phyloP scores from a whole-genome alignment of 1,284 basidiomycete species.

The Athelia sp. region DNA sequence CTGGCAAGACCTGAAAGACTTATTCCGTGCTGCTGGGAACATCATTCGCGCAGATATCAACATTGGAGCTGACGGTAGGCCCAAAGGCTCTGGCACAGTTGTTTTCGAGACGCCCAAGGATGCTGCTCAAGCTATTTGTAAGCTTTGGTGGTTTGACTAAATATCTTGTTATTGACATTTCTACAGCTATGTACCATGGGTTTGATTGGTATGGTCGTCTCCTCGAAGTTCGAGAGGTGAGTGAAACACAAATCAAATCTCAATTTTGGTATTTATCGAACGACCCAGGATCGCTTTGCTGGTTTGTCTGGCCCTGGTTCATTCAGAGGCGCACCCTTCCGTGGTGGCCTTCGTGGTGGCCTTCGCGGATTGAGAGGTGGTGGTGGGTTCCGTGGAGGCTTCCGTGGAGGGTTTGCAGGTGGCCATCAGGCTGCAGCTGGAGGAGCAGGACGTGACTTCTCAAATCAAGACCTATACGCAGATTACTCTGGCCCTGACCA shows the following conservation, averaged over 20 bases:
- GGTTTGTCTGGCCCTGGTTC: slow-evolving; percentile 66
- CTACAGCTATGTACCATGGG: slow-evolving; percentile 85
- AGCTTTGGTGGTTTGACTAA: slow-evolving; percentile 22
- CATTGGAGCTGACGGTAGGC: slow-evolving; percentile 85
- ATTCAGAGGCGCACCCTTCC: slow-evolving; percentile 47
- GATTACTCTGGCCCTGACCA: slow-evolving; percentile 79
- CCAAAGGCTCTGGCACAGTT: slow-evolving; percentile 93
- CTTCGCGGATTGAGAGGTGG: slow-evolving; percentile 36
- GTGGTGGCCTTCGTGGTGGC: slow-evolving; percentile 48
- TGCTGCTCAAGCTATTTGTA: slow-evolving; percentile 87
- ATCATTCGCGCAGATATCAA: slow-evolving; percentile 95
- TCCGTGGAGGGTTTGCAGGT: slow-evolving; percentile 58
- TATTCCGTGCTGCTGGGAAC: slow-evolving; percentile 92
- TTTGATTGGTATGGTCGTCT: slow-evolving; percentile 92
- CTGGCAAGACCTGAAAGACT: slow-evolving; percentile 98
- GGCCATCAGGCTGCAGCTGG: slow-evolving; percentile 53
- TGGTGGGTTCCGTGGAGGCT: slow-evolving; percentile 42
- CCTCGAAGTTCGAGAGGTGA: slow-evolving; percentile 88
- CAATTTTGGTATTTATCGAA: slow-evolving; percentile 47
- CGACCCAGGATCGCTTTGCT: slow-evolving; percentile 57
- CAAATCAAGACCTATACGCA: slow-evolving; percentile 74
- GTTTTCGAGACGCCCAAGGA: slow-evolving; percentile 91
- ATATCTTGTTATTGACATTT: slow-evolving; percentile 1
- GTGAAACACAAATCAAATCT: slow-evolving; percentile 13
- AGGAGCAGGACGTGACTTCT: slow-evolving; percentile 64